phyloP scores from a whole-genome alignment of 495 filamentous ascomycete species.

The Margaritispora aquatica region DNA sequence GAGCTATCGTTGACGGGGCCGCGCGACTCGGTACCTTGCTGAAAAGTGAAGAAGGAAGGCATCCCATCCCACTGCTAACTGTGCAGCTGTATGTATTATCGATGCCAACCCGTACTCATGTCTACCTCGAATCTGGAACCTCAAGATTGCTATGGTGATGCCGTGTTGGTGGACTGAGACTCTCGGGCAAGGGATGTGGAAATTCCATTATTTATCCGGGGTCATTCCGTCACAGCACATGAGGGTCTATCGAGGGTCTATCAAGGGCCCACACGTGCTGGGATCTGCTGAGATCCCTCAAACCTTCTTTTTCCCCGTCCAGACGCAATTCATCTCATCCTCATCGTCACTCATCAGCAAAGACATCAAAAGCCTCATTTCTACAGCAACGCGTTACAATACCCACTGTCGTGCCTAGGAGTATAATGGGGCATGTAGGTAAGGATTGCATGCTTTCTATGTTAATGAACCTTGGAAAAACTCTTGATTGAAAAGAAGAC shows the following conservation, averaged over 20 bases:
- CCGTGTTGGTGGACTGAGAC: background rate
- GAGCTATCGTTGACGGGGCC: conserved; percentile 34
- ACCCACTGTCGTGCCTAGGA: no score
- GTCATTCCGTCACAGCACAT: background rate
- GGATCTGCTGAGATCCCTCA: no score
- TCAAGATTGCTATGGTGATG: no score
- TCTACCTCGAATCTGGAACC: background rate
- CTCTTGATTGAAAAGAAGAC: no score
- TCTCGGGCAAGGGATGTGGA: background rate
- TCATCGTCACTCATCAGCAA: background rate
- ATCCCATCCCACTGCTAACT: conserved; percentile 26
- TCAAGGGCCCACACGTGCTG: background rate
- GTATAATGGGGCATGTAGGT: no score
- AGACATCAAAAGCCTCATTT: background rate
- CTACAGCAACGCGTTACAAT: no score
- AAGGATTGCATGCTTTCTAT: no score
- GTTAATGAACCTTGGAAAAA: no score
- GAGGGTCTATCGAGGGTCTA: background rate
- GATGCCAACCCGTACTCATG: background rate
- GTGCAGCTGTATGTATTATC: background rate
- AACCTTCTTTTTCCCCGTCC: no score
- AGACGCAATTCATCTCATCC: no score
- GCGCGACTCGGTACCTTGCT: conserved; percentile 48
- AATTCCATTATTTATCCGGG: background rate
- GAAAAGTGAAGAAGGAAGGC: conserved; percentile 58